Evolutionary conservation across 805 yeast species (phyloP), one percentile per base, ranked within the genome.

Genomic region (Starmerella gropengiesseri): DNA sequence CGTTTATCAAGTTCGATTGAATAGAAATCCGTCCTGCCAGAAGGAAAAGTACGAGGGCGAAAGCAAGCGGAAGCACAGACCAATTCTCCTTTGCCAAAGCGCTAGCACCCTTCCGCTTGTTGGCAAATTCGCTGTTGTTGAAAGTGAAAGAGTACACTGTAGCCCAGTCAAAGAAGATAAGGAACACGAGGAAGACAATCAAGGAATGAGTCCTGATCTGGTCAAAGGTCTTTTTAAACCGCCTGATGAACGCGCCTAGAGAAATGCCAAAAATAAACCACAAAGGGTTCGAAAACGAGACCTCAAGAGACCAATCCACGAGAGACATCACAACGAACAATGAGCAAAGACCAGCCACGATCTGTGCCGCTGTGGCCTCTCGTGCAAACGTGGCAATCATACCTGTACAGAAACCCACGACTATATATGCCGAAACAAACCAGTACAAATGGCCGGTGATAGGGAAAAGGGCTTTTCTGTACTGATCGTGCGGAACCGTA

Each of bases 361-460:
- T 25, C 36, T 43, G 47, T 17, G 39, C 17, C 1, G 50, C 43
- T 3, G 50, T 37, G 16, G 45, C 25, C 8, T 36, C 4, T 26
- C 19, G 30, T 7, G 40, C 37, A 7, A 39, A 12, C 2, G 44
- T 37, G 2, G 41, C 48, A 7, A 44, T 32, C 42, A 42, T 31
- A 13, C 49, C 46, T 5, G 48, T 36, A 26, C 41, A 32, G 25
- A 36, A 28, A 6, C 33, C 27, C 1, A 42, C 41, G 13, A 25
- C 40, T 8, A 47, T 31, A 22, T 47, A 47, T 13, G 43, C 19
- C 3, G 47, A 23, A 11, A 47, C 37, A 30, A 40, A 47, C 50
- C 50, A 47, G 31, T 44, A 47, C 11, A 31, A 38, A 33, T 31
- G 45, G 17, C 19, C 12, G 3, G 26, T 28, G 2, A 47, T 33